Evolutionary conservation across 2,329 filamentous ascomycete genomes (phyloP).

Genomic region (Pyricularia pennisetigena): DNA sequence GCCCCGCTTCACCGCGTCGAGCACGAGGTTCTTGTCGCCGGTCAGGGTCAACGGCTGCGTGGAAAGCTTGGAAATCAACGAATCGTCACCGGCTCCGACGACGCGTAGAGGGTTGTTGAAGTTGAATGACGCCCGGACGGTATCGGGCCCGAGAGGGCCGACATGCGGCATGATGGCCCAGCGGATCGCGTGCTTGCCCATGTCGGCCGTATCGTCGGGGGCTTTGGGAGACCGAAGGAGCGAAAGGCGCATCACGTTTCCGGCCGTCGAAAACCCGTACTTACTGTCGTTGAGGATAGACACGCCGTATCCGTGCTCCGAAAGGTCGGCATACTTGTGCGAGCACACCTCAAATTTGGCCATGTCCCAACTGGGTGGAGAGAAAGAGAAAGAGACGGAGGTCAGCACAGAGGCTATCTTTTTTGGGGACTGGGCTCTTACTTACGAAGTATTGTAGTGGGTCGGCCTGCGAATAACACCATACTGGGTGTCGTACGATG

Average conservation of each 20-base stretch:
- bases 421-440: background rate
- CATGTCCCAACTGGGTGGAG: conserved; percentile 38
- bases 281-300: conserved; percentile 93
- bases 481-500: conserved; percentile 59
- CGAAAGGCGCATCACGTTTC: conserved; percentile 81
- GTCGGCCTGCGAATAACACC: conserved; percentile 56
- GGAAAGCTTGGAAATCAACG: background rate
- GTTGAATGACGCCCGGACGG: conserved; percentile 74
- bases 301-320: conserved; percentile 80
- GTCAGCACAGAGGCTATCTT: conserved; percentile 24
- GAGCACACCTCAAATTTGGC: conserved; percentile 96
- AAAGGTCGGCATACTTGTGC: conserved; percentile 88
- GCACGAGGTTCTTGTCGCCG: conserved; percentile 38
- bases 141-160: conserved; percentile 60
- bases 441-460: conserved; percentile 52
- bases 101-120: conserved; percentile 77
- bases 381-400: background rate
- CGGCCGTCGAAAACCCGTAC: conserved; percentile 87
- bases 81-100: conserved; percentile 17
- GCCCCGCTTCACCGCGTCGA: conserved; percentile 56
- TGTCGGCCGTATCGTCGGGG: conserved; percentile 86
- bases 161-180: conserved; percentile 86
- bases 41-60: conserved; percentile 32
- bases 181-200: conserved; percentile 78
- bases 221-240: conserved; percentile 84